Base-by-base conservation (phyloP, 1,284 basidiomycete genomes). In the Cutaneotrichosporon dermatis region DNA sequence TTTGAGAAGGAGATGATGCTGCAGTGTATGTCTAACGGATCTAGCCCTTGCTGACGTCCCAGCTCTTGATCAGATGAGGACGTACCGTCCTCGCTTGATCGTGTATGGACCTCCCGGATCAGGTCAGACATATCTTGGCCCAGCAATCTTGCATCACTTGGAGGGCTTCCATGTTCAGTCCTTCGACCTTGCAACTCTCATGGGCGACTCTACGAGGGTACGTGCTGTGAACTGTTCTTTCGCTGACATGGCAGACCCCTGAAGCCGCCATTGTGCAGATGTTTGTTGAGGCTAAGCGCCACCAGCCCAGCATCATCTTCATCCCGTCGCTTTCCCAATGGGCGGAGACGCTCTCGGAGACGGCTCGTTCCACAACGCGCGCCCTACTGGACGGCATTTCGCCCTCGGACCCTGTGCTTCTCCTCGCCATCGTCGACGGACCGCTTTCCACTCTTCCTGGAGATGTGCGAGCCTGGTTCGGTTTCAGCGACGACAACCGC, bases 261-360 rank as follows among this genome's bases (percentile, higher is more conserved):
- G 96, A 99, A 78, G 90, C 95, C 1, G 87, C 90, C 2, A 87
- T 97, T 58, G 91, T 98, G 1, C 95, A 98, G 69, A 83, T 97
- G n/a, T 98, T 99, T 69, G 85, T 94, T n/a, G 96, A 99, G 76
- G 96, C 96, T 0, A 98, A 97, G 75, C 86, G 96, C 36, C 92
- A 97, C 74, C 94, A 97, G 69, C 96, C 96, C 0, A 94, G 92
- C 0, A 87, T 99, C 45, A 84, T 99, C 52, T 99, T 93, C 77
- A 92, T 99, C 50, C 96, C 95, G 0, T 90, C 91, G 0, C 82
- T 99, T 1, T 75, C 86, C 1, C 85, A 88, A 6, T 99, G 95
- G 94, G 88, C 89, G 55, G 80, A 86, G 1, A 86, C 92, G 1
- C 83, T 99, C 8, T 84, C 88, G 0, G 94, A 98, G 63, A 87